Percentiles rank a stretch among this genome's conserved stretches.
phyloP scores from a whole-genome alignment of 2,329 filamentous ascomycete species.

The Lecanicillium sp. region DNA sequence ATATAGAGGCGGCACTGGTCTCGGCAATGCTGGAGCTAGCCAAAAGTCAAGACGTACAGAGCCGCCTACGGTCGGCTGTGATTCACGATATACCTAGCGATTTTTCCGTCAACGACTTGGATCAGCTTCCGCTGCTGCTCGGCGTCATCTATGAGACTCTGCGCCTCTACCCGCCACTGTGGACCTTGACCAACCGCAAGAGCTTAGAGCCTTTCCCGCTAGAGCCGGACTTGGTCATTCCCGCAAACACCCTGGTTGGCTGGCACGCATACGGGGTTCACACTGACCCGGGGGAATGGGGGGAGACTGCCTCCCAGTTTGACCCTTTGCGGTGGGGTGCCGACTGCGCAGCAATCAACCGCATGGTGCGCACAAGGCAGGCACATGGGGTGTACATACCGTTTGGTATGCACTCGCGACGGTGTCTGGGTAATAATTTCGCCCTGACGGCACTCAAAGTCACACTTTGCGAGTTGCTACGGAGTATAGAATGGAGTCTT shows the following conservation, averaged over 20 bases:
- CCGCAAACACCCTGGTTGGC: constrained; percentile 1
- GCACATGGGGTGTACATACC: constrained; percentile 4
- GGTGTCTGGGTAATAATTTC: constrained; percentile 1
- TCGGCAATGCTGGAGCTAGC: constrained; percentile 5
- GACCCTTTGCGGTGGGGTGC: constrained; percentile 2
- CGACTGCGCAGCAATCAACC: not conserved
- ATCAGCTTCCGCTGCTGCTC: not conserved
- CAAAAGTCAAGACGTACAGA: not conserved
- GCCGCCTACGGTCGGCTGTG: not conserved
- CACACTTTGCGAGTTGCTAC: constrained; percentile 4
- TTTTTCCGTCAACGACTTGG: not conserved
- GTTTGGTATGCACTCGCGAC: constrained; percentile 1
- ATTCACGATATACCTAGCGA: not conserved
- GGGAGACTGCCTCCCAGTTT: not conserved
- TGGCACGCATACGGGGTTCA: constrained; percentile 8
- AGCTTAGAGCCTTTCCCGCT: not conserved
- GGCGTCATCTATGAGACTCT: constrained; percentile 8
- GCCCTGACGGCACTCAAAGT: constrained; percentile 5
- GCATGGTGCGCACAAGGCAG: constrained; percentile 3
- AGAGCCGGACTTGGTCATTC: not conserved
- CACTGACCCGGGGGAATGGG: constrained; percentile 4
- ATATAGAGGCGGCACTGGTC: constrained; percentile 4
- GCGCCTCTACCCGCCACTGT: constrained; percentile 7
- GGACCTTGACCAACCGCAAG: constrained; percentile 3
- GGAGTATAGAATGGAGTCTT: constrained; percentile 8